These are phyloP conservation scores for Paxillus involutus DNA, from an alignment of 768 basidiomycete genomes.

Conservation along the genomic window DNA sequence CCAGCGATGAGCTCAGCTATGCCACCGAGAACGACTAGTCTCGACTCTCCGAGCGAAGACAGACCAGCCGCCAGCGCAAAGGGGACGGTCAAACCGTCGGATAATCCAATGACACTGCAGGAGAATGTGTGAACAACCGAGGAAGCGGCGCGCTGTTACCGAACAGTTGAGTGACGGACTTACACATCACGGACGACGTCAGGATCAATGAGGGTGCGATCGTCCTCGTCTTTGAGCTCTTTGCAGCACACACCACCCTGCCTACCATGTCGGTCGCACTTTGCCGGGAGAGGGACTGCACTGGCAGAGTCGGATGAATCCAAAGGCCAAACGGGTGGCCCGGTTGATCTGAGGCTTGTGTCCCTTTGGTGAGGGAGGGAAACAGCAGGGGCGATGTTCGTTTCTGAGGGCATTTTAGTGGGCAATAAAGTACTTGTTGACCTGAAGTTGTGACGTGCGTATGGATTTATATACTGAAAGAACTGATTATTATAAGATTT, in stretches of 20 bases:
- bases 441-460: not conserved
- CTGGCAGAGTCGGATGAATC: slow-evolving; percentile 40
- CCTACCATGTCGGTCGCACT: slow-evolving; percentile 56
- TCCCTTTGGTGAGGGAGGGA: slow-evolving; percentile 19
- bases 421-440: not conserved
- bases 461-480: slow-evolving; percentile 9
- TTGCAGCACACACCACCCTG: slow-evolving; percentile 81
- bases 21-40: slow-evolving; percentile 91
- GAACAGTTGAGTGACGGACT: slow-evolving; percentile 23
- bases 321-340: slow-evolving; percentile 68
- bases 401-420: slow-evolving; percentile 18
- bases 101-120: slow-evolving; percentile 81
- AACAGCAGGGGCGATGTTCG: slow-evolving; percentile 12
- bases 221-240: slow-evolving; percentile 77
- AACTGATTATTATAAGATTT: not conserved
- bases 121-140: slow-evolving; percentile 5
- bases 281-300: slow-evolving; percentile 50
- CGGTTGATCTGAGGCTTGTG: slow-evolving; percentile 14
- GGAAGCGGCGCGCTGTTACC: not conserved
- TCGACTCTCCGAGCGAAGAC: slow-evolving; percentile 84
- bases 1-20: slow-evolving; percentile 96
- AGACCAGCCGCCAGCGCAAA: slow-evolving; percentile 90
- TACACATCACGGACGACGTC: slow-evolving; percentile 87
- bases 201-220: slow-evolving; percentile 80
- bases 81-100: slow-evolving; percentile 88